Evolutionary conservation across 495 filamentous ascomycete genomes (phyloP), one percentile per base, ranked within the genome.

Genomic region (Lasiosphaeriaceae sp.): DNA sequence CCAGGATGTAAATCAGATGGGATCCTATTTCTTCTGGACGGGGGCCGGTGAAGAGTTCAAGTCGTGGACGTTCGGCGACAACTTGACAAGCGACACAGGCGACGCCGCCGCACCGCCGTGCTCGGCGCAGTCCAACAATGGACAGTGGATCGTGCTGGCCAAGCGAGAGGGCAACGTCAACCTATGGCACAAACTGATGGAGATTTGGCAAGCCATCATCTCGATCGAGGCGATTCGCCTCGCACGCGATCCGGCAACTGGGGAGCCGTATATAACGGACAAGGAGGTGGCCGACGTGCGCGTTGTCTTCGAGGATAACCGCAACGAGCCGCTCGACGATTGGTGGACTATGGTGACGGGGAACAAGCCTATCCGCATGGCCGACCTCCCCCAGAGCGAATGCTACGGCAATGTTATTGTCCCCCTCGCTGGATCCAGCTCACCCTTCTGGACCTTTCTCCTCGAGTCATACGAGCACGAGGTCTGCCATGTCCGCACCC

Each of bases 101-200:
- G 43, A 2, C n/a, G 16, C 43, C 7, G 43, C 9, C 26, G 26
- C 3, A 9, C 26, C 26, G 26, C 26, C 43, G 17, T 46, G 43
- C 43, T 46, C 43, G 43, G 43, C 43, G 12, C 11, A 46, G 43
- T 17, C 43, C 43, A 46, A 46, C 43, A 46, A 46, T n/a, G 43
- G 26, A 9, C 26, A 31, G 9, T 31, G 26, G 26, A 31, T 31
- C 26, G 6, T 49, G 47, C 47, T 49, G 4, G 47, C 24, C 8
- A 26, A 49, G 11, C 47, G 47, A 9, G 47, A 49, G 47, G 47
- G 47, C 47, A 49, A 49, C 47, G 20, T 29, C 1, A 49, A 49
- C 21, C 47, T 49, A 9, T 49, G 47, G 47, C 47, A 49, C 47
- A 29, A 23, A 20, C 24, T 49, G 21, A 49, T 49, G 47, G 47